phyloP scores from a whole-genome alignment of 2,329 filamentous ascomycete genomes.

The Fusarium praegraminearum region DNA sequence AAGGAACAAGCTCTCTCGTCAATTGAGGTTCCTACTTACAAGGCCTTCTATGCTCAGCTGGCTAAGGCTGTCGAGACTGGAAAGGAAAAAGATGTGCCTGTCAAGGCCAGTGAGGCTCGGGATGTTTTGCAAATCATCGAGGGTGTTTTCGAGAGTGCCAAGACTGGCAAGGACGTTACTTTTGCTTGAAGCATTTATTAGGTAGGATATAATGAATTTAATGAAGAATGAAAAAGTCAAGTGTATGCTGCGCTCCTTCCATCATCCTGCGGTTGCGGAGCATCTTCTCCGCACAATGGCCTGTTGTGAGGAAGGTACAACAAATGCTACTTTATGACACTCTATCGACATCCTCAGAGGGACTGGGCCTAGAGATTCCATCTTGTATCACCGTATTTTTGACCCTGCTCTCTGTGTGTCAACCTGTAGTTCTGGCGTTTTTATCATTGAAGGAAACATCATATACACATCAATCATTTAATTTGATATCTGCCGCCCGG shows the following conservation, averaged over 20 bases:
- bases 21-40: constrained; percentile 74
- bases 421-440: neutral
- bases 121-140: constrained; percentile 67
- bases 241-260: neutral
- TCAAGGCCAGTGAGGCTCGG: constrained; percentile 64
- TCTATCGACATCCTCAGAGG: neutral
- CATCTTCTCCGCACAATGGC: neutral
- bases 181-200: constrained; percentile 42
- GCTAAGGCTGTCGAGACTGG: constrained; percentile 62
- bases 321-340: no score
- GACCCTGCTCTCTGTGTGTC: neutral
- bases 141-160: constrained; percentile 63
- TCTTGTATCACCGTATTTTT: neutral
- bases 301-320: no score
- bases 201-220: constrained; percentile 21
- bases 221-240: constrained; percentile 17
- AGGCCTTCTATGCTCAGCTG: constrained; percentile 71
- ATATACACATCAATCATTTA: neutral
- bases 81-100: constrained; percentile 63
- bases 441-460: neutral
- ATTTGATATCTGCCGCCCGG: neutral
- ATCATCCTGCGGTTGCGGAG: neutral
- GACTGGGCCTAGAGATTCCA: neutral
- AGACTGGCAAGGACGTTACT: constrained; percentile 59
- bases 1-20: constrained; percentile 66